phyloP scores from a whole-genome alignment of 116 monocot species.

The Papilionanthe hybrid region DNA sequence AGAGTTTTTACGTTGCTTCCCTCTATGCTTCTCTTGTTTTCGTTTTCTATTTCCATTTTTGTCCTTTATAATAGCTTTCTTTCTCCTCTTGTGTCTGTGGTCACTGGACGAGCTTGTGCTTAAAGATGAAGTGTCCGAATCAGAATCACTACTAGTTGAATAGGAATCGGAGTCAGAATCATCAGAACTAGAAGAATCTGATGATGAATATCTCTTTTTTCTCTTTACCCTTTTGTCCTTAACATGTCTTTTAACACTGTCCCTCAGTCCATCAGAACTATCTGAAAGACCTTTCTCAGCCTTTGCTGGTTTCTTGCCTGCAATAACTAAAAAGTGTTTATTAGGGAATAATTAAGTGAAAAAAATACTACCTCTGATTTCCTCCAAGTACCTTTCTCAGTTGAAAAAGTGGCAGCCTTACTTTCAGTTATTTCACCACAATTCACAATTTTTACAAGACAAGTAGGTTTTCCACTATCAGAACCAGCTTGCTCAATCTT shows the following conservation, averaged over 20 bases:
- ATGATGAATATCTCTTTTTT: constrained; percentile 32
- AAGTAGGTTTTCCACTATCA: constrained; percentile 28
- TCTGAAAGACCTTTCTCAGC: constrained; percentile 5
- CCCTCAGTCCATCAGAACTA: constrained; percentile 24
- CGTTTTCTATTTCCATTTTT: constrained; percentile 21
- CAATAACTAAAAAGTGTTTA: neutral
- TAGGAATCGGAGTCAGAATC: constrained; percentile 29
- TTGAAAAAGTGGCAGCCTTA: neutral
- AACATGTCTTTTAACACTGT: constrained; percentile 7
- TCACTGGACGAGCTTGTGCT: constrained; percentile 49
- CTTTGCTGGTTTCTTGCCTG: constrained; percentile 26
- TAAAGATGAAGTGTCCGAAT: constrained; percentile 30
- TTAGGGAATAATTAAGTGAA: neutral
- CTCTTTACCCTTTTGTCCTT: constrained; percentile 24
- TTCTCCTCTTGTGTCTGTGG: constrained; percentile 30
- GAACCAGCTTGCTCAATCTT: constrained; percentile 36
- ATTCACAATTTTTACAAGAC: constrained; percentile 36
- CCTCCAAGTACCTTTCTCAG: constrained; percentile 18
- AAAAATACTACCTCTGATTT: neutral
- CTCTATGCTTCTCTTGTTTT: constrained; percentile 18
- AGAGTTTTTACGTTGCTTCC: constrained; percentile 18
- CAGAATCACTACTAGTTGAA: constrained; percentile 37
- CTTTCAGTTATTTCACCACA: constrained; percentile 37
- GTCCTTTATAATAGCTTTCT: constrained; percentile 29
- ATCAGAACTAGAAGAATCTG: constrained; percentile 38